Percentiles rank a stretch among this genome's conserved stretches.
Evolutionary conservation across 2,329 filamentous ascomycete species (phyloP).

Genomic region (Dactylellina sp.): DNA sequence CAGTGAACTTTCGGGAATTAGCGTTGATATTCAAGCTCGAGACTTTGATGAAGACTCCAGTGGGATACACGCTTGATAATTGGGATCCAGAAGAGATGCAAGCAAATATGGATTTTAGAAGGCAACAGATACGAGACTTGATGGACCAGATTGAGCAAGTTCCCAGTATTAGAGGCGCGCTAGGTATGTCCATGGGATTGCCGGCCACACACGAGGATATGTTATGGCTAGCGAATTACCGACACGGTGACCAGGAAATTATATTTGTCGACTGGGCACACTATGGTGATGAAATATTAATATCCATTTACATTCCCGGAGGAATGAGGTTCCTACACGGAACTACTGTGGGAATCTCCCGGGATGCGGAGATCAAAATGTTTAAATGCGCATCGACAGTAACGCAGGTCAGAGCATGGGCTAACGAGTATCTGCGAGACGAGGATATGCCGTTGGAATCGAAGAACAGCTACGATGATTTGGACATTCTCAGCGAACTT

Average conservation of each 20-base stretch:
- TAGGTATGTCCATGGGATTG: slow-evolving; percentile 36
- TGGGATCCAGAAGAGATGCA: slow-evolving; percentile 48
- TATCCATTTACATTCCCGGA: slow-evolving; percentile 41
- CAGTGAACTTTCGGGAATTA: slow-evolving; percentile 22
- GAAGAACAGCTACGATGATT: slow-evolving; percentile 22
- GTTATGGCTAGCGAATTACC: slow-evolving; percentile 47
- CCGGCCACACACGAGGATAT: slow-evolving; percentile 52
- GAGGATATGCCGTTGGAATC: slow-evolving; percentile 41
- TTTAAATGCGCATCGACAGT: slow-evolving; percentile 17
- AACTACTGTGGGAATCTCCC: slow-evolving; percentile 2
- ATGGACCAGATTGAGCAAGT: slow-evolving; percentile 39
- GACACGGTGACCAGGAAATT: slow-evolving; percentile 28
- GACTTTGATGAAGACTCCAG: slow-evolving; percentile 40
- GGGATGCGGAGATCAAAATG: slow-evolving; percentile 25
- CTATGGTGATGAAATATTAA: slow-evolving; percentile 38
- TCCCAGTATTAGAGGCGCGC: slow-evolving; percentile 30
- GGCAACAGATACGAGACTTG: slow-evolving; percentile 4
- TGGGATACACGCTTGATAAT: slow-evolving; percentile 43
- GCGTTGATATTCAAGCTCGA: slow-evolving; percentile 32
- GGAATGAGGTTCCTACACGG: slow-evolving; percentile 4
- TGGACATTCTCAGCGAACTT: slow-evolving; percentile 26
- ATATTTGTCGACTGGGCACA: slow-evolving; percentile 49
- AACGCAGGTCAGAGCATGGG: slow-evolving; percentile 27
- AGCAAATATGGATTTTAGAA: background rate
- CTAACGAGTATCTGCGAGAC: slow-evolving; percentile 25